Evolutionary conservation across 768 basidiomycete genomes (phyloP), one percentile per base, ranked within the genome.

Genomic region (Xerocomus spinulosus): DNA sequence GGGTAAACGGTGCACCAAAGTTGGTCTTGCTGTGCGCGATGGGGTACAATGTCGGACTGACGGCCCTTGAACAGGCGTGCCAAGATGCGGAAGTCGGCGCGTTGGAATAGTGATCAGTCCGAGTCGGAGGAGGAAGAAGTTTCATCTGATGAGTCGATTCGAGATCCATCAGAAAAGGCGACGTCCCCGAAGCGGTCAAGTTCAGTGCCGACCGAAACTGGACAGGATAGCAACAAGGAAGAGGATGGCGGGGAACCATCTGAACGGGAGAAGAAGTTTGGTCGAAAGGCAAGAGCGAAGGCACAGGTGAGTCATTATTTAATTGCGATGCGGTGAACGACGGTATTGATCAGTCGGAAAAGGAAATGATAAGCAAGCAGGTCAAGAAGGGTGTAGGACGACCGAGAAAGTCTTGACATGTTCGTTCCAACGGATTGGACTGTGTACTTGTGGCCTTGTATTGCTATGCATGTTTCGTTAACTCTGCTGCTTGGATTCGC

Each of bases 151-250:
- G 59, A 44, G 7, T 38, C 63, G 61, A 34, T 78, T 71, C 57
- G 48, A 72, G 36, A 83, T 78, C 54, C 73, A 76, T 21, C 68
- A 32, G 53, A 52, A 9, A 49, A 46, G 15, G 62, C 47, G 18
- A 62, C 54, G 44, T 58, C 58, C 2, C 57, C 50, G 33, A 41
- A 55, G 40, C 44, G 61, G 0, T 55, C 61, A 1, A 66, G 62
- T 50, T 73, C 72, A 48, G 76, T 76, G 44, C 62, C 63, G 25
- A 75, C 74, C 20, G 68, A 70, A 48, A 69, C 53, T 21, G 61
- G 43, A 24, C 59, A 49, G 32, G 59, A 57, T 3, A 62, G 60
- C 15, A 60, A 64, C 24, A 67, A 63, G 10, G 62, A 63, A 30
- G 61, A 63, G 15, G 57, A 59, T 2, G 66, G 53, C n/a, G 64